Evolutionary conservation across 140 eudicot genomes (phyloP).

Genomic region (Cichorium intybus): DNA sequence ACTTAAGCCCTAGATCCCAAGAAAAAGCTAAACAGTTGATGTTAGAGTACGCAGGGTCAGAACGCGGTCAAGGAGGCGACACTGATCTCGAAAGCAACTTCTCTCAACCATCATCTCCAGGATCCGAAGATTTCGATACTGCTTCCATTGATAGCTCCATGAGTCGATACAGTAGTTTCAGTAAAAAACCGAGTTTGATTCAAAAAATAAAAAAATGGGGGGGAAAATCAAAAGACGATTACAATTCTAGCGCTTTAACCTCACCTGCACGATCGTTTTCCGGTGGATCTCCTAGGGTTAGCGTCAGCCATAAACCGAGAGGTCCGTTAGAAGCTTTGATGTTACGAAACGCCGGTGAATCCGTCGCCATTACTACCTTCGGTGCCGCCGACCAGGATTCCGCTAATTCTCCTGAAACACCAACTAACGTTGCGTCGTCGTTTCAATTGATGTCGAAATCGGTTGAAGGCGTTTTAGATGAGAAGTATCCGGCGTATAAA

Average conservation of each 20-base stretch:
- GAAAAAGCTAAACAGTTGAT: conserved; percentile 85
- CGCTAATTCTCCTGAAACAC: conserved; percentile 56
- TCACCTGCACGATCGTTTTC: conserved; percentile 83
- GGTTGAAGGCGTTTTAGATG: conserved; percentile 84
- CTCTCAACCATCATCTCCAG: conserved; percentile 89
- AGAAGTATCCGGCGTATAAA: conserved; percentile 93
- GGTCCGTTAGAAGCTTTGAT: conserved; percentile 87
- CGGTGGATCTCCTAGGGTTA: conserved; percentile 71
- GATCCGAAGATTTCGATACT: conserved; percentile 90
- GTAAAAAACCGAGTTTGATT: conserved; percentile 73
- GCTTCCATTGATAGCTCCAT: conserved; percentile 80
- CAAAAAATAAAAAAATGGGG: conserved; percentile 98
- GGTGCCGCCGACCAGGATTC: conserved; percentile 69
- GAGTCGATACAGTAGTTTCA: conserved; percentile 68
- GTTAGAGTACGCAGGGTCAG: conserved; percentile 95
- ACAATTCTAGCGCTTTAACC: conserved; percentile 67
- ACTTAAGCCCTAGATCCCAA: conserved; percentile 86
- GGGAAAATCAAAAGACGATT: conserved; percentile 77
- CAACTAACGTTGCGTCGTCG: conserved; percentile 59
- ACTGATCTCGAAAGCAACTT: conserved; percentile 96
- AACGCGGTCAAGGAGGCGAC: conserved; percentile 98
- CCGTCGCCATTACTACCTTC: conserved; percentile 80
- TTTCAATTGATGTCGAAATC: conserved; percentile 88
- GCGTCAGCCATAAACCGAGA: conserved; percentile 57
- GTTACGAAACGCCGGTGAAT: conserved; percentile 87